phyloP scores from a whole-genome alignment of 2,329 filamentous ascomycete genomes.

The Diaporthe citri region DNA sequence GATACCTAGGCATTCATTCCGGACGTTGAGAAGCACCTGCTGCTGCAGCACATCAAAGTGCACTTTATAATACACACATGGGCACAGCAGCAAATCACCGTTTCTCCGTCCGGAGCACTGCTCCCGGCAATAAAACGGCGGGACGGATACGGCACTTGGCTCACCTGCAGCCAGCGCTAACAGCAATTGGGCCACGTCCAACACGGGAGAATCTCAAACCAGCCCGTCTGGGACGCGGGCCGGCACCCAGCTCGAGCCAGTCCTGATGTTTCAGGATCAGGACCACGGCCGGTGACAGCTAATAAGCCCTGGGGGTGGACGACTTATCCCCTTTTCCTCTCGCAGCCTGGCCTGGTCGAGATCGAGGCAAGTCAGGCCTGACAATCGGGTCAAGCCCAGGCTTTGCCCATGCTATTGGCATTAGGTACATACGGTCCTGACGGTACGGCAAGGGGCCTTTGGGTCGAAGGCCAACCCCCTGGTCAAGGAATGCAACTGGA shows the following conservation, averaged over 20 bases:
- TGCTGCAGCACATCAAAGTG: neutral
- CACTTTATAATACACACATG: no score
- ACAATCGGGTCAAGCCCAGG: neutral
- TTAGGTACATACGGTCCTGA: neutral
- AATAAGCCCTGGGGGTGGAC: neutral
- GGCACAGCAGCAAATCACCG: neutral
- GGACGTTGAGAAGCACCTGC: neutral
- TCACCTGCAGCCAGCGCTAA: conserved; percentile 21
- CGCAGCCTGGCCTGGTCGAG: conserved; percentile 2
- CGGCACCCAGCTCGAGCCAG: conserved; percentile 27
- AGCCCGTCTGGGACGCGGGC: conserved; percentile 22
- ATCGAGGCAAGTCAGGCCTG: neutral
- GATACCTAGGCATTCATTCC: neutral
- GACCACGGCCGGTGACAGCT: conserved; percentile 12
- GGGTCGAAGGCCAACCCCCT: neutral
- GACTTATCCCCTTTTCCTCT: conserved; percentile 4
- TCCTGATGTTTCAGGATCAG: conserved; percentile 27
- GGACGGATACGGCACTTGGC: conserved; percentile 29
- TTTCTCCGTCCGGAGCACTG: conserved; percentile 3
- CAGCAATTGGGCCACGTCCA: conserved; percentile 1
- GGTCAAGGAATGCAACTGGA: conserved; percentile 26
- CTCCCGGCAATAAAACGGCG: conserved; percentile 14
- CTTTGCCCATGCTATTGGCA: neutral
- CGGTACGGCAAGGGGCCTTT: neutral
- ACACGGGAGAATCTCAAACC: conserved; percentile 20